These are phyloP conservation scores for Cydonia oblonga DNA, from an alignment of 331 rosid genomes.

Conservation along the genomic window DNA sequence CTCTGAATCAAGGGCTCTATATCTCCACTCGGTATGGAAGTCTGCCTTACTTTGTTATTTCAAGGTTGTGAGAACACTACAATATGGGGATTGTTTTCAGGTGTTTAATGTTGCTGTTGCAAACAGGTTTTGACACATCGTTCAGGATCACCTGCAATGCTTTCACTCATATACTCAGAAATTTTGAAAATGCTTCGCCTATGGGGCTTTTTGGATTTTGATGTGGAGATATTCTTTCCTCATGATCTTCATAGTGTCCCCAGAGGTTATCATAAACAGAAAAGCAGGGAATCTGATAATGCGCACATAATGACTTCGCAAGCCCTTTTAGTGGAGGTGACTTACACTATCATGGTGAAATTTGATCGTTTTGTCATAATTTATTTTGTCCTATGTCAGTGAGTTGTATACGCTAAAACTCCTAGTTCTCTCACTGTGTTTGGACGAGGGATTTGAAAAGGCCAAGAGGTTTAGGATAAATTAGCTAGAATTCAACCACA, in stretches of 20 bases:
- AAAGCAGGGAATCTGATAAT: conserved; percentile 85
- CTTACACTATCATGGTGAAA: background rate
- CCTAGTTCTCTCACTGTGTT: background rate
- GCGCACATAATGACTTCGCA: conserved; percentile 75
- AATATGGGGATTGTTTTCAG: background rate
- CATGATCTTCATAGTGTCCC: conserved; percentile 60
- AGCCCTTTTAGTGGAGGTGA: conserved; percentile 68
- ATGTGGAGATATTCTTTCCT: conserved; percentile 83
- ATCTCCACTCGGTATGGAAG: conserved; percentile 69
- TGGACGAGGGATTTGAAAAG: too few relatives aligned
- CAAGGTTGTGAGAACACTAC: conserved; percentile 4
- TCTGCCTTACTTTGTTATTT: conserved; percentile 6
- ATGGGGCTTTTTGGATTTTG: conserved; percentile 88
- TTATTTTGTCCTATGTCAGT: too few relatives aligned
- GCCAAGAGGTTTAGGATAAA: too few relatives aligned
- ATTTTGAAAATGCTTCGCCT: conserved; percentile 86
- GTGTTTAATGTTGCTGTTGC: conserved; percentile 14
- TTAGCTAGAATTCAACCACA: too few relatives aligned
- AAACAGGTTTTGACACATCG: conserved; percentile 95
- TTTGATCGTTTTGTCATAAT: too few relatives aligned
- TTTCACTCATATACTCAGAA: conserved; percentile 80
- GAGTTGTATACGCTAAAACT: background rate
- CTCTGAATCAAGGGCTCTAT: conserved; percentile 51
- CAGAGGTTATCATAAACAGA: conserved; percentile 68
- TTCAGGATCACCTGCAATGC: conserved; percentile 71